These are phyloP conservation scores for grape (Vitis vinifera) DNA, from an alignment of 164 flowering plant species.

Conservation along the genomic window ASM3070453v1 NC_081814.1:4218001-4218500, in stretches of 20 bases:
- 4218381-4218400: conserved; percentile 5
- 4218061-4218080: conserved; percentile 12
- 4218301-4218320: conserved; percentile 10
- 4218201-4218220: background rate
- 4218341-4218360: conserved; percentile 27
- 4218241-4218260: conserved; percentile 24
- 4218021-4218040: background rate
- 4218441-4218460: conserved; percentile 15
- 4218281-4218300: conserved; percentile 24
- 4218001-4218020: background rate
- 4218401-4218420: background rate
- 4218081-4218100: conserved; percentile 6
- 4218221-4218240: background rate
- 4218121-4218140: conserved; percentile 26
- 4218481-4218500: conserved; percentile 19
- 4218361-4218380: conserved; percentile 32
- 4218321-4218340: conserved; percentile 48
- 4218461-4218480: conserved; percentile 20
- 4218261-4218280: conserved; percentile 68
- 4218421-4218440: background rate
- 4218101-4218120: conserved; percentile 9
- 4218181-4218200: conserved; percentile 15
- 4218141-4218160: conserved; percentile 26
- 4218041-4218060: background rate
- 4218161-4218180: conserved; percentile 24